Conservation (phyloP, 805 yeast species). For the Candida ulmi region DNA sequence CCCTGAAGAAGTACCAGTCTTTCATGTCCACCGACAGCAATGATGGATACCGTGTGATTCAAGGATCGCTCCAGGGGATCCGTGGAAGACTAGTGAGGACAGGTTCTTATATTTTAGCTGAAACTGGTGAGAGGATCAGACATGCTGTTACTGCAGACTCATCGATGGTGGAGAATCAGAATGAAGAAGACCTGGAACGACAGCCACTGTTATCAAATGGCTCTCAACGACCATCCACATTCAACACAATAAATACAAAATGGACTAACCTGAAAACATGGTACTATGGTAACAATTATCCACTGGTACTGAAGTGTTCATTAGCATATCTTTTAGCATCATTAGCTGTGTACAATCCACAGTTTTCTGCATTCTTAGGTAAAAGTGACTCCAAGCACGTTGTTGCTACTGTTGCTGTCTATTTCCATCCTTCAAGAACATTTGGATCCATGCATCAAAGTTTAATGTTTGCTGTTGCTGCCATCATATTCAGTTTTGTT, state of each 20-base stretch:
- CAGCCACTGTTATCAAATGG: slow-evolving; percentile 8
- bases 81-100: slow-evolving; percentile 16
- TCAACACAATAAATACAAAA: neutral
- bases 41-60: slow-evolving; percentile 6
- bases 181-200: slow-evolving; percentile 11
- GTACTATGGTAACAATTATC: slow-evolving; percentile 8
- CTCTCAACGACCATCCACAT: too few relatives aligned
- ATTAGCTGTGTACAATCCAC: slow-evolving; percentile 56
- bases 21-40: slow-evolving; percentile 17
- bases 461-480: slow-evolving; percentile 48
- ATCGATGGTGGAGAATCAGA: neutral
- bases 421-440: slow-evolving; percentile 78
- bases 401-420: slow-evolving; percentile 77
- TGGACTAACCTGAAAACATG: neutral
- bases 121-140: slow-evolving; percentile 34
- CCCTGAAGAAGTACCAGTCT: slow-evolving; percentile 14
- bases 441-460: slow-evolving; percentile 80
- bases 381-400: slow-evolving; percentile 71
- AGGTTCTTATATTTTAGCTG: slow-evolving; percentile 39
- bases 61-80: slow-evolving; percentile 8
- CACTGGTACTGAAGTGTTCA: slow-evolving; percentile 54
- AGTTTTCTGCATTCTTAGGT: slow-evolving; percentile 50
- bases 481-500: slow-evolving; percentile 48
- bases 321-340: slow-evolving; percentile 74
- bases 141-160: slow-evolving; percentile 1